Base-by-base conservation (phyloP, 306 rosid species). In the Geum urbanum region DNA sequence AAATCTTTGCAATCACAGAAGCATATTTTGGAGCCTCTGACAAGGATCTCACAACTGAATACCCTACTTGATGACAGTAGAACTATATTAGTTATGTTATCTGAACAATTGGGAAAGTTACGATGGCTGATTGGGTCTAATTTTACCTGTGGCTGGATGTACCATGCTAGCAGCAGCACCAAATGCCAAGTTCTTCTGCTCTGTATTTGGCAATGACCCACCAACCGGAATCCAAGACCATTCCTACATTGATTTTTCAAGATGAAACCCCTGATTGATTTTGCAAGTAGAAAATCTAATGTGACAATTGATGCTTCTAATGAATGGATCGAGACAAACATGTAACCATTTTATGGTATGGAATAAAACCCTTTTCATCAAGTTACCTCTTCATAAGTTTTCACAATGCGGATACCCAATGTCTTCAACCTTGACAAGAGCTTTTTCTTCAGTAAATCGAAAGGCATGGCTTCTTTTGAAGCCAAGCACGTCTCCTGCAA, bases 111-210 rank as follows among this genome's bases (percentile, higher is more conserved):
- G 69, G 13, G 46, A 67, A 61, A 67, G 43, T 24, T 64, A 53
- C 5, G 4, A 22, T 15, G 15, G 9, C 16, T 24, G 57, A 39
- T 37, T 41, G 50, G 56, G 47, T 73, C 55, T 9, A 15, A 13
- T 10, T 71, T 67, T 83, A 82, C 97, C 96, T 76, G 99, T 94
- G 75, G 99, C 99, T 65, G 99, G 99, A 83, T 94, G 99, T 79
- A 94, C 99, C 97, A 94, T 85, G 82, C 97, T 83, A 61, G 99
- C 99, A 80, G 99, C 99, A 49, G 97, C 95, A 77, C 99, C 99
- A 78, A 90, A 91, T 61, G 97, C 99, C 70, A 94, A 96, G 78
- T 94, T 94, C 79, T 86, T 94, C 74, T 94, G 99, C 78, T 80
- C 97, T 74, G 96, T 94, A 79, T 91, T 94, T 8, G 99, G 99